A percentile compares a stretch with the other conserved stretches of the same genome.
Evolutionary conservation across 164 flowering plant genomes (phyloP).

Genomic region (Vitis vinifera): DNA sequence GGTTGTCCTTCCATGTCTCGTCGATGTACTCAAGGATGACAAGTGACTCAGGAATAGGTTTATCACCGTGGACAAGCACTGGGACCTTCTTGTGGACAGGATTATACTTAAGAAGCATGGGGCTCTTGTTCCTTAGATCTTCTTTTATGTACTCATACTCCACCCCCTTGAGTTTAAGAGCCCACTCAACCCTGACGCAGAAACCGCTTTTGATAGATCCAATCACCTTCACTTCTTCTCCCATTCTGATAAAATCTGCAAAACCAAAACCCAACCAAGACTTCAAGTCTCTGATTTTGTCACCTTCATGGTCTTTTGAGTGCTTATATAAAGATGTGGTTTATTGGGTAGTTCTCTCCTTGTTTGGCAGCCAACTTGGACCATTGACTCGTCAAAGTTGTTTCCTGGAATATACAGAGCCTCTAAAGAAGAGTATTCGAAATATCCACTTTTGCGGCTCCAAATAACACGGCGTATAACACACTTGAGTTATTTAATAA

Average conservation of each 20-base stretch:
- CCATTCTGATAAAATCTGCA: background rate
- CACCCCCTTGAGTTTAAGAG: conserved; percentile 21
- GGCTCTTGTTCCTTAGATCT: conserved; percentile 19
- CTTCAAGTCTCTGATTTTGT: too few species aligned
- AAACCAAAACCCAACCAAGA: too few species aligned
- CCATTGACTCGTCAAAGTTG: too few species aligned
- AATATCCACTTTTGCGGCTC: too few species aligned
- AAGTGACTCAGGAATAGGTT: conserved; percentile 14
- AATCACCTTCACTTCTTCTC: conserved; percentile 13
- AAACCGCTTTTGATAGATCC: conserved; percentile 3
- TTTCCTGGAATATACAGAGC: too few species aligned
- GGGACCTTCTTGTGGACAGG: conserved; percentile 24
- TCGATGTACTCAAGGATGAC: conserved; percentile 30
- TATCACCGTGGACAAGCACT: conserved; percentile 14
- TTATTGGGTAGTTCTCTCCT: too few species aligned
- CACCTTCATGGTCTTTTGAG: too few species aligned
- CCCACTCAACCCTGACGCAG: conserved; percentile 22
- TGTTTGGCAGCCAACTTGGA: too few species aligned
- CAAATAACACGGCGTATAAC: too few species aligned
- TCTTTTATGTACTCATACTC: conserved; percentile 14
- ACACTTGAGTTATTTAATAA: too few species aligned
- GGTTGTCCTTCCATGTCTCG: conserved; percentile 23
- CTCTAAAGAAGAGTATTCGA: too few species aligned
- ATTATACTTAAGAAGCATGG: conserved; percentile 13
- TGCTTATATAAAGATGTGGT: too few species aligned